These are phyloP conservation scores for Ascoidea rubescens DNA, from an alignment of 805 yeast species.

Conservation along the genomic window DNA sequence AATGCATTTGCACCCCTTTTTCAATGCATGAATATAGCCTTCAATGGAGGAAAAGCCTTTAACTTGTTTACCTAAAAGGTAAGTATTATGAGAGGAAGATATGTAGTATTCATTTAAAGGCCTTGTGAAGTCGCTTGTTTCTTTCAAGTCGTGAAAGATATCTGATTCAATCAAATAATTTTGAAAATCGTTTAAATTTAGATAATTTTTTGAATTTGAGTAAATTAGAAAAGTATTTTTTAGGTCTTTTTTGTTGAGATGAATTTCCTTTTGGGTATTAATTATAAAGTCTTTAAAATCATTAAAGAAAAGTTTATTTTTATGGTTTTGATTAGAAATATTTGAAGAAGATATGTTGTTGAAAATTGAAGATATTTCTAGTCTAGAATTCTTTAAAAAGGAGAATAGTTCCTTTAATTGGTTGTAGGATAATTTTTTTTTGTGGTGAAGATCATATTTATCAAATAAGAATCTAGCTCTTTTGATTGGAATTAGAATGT, in stretches of 20 bases:
- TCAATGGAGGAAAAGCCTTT: slow-evolving; percentile 83
- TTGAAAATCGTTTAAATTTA: no score
- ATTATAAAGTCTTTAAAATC: no score
- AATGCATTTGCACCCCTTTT: slow-evolving; percentile 87
- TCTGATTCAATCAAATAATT: not conserved
- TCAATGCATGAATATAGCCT: slow-evolving; percentile 75
- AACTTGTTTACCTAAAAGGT: slow-evolving; percentile 74
- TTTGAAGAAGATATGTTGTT: no score
- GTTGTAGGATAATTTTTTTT: no score
- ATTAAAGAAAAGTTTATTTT: no score
- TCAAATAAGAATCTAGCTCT: no score
- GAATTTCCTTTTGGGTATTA: not conserved
- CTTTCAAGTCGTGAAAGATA: not conserved
- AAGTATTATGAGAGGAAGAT: slow-evolving; percentile 92
- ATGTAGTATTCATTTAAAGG: slow-evolving; percentile 83
- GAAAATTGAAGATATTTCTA: no score
- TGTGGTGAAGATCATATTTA: no score
- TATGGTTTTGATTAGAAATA: no score
- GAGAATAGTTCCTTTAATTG: no score
- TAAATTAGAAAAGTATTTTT: no score
- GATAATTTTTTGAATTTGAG: not conserved
- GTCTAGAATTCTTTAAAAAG: no score
- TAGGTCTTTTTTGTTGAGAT: not conserved
- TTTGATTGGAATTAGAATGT: not conserved
- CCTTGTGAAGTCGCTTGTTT: slow-evolving; percentile 25